Conservation (phyloP, 192 early-diverging fungal species). For the Backusella macrospora region DNA sequence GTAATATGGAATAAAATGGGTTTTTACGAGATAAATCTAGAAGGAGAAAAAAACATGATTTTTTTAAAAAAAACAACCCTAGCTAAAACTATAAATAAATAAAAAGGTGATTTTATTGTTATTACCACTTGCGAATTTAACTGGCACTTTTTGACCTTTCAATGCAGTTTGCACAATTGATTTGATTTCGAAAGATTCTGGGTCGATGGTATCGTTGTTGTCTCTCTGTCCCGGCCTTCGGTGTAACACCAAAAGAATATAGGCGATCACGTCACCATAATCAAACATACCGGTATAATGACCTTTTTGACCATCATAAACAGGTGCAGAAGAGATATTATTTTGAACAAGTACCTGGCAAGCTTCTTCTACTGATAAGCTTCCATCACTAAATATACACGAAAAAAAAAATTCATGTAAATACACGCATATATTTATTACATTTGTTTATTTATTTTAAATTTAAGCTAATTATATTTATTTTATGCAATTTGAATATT, state of each 20-base stretch:
- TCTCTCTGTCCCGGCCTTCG: constrained; percentile 39
- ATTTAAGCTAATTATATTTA: background rate
- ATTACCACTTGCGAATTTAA: constrained; percentile 64
- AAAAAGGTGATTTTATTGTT: background rate
- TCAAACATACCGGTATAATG: constrained; percentile 86
- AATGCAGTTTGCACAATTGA: constrained; percentile 57
- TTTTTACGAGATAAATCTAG: constrained; percentile 78
- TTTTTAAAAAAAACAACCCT: background rate
- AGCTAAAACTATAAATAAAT: background rate
- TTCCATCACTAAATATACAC: constrained; percentile 48
- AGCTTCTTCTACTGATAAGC: constrained; percentile 65
- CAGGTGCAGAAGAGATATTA: constrained; percentile 79
- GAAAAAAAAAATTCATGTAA: background rate
- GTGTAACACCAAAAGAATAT: constrained; percentile 65
- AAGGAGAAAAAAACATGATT: background rate
- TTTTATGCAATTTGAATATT: background rate
- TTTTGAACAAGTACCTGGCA: constrained; percentile 73
- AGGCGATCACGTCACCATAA: constrained; percentile 79
- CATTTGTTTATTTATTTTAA: background rate
- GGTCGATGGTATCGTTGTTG: constrained; percentile 24
- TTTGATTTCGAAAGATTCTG: constrained; percentile 51
- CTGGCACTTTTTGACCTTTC: constrained; percentile 54
- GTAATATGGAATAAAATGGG: constrained; percentile 79
- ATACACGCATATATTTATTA: background rate
- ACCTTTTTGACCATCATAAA: constrained; percentile 46